Conservation (phyloP, 257 asterid genomes). For the Verbena officinalis region DNA sequence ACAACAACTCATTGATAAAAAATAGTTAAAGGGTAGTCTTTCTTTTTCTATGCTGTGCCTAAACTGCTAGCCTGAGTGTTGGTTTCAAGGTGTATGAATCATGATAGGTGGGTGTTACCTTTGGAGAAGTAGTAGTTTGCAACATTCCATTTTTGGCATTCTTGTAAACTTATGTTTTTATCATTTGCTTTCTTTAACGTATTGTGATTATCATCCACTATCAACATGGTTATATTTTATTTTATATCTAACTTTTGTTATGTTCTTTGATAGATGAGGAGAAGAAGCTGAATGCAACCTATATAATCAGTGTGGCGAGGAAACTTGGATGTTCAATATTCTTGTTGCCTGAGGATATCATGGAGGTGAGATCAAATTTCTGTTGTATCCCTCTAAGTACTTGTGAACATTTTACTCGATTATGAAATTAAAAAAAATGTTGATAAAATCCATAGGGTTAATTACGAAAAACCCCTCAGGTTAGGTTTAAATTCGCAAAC, state of each 20-base stretch:
- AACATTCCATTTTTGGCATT: neutral
- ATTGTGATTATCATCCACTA: neutral
- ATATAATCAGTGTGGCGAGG: constrained; percentile 95
- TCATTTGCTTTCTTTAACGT: neutral
- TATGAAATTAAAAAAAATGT: constrained; percentile 1
- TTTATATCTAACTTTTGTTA: constrained; percentile 9
- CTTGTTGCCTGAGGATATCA: constrained; percentile 97
- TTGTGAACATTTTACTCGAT: constrained; percentile 3
- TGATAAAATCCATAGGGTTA: too few relatives aligned
- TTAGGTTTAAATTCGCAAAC: too few relatives aligned
- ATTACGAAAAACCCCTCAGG: too few relatives aligned
- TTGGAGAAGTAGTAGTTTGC: neutral
- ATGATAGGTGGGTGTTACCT: neutral
- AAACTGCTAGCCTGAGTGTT: constrained; percentile 11
- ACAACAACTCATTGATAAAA: too few relatives aligned
- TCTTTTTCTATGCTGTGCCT: constrained; percentile 1
- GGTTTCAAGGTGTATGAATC: constrained; percentile 3
- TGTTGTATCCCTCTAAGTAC: constrained; percentile 19
- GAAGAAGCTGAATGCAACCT: constrained; percentile 95
- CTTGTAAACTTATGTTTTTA: neutral
- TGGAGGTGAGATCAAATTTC: constrained; percentile 61
- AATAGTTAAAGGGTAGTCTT: neutral
- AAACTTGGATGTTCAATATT: constrained; percentile 96
- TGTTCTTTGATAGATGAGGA: constrained; percentile 65
- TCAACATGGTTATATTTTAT: neutral